Base-by-base conservation (phyloP, 2,329 filamentous ascomycete genomes). In the Plectosphaerella cucumerina region DNA sequence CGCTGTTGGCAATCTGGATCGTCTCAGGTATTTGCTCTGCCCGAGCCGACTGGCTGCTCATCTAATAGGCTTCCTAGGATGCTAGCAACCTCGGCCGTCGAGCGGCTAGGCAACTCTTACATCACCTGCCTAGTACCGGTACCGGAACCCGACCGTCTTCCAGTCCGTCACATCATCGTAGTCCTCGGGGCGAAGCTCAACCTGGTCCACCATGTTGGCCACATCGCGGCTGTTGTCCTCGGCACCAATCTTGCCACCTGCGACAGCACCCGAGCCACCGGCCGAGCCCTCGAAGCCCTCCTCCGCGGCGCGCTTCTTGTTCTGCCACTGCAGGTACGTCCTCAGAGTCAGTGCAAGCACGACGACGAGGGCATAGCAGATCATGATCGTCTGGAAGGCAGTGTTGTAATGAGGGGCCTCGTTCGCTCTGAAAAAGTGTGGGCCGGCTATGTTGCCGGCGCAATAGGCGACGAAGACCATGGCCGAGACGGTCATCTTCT, bases 121-220 rank as follows among this genome's bases (percentile, higher is more conserved):
- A 31, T 9, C 26, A 31, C 26, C 26, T 31, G 26, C 26, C 14
- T 41, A 47, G 31, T 47, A 59, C 23, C 81, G 73, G 63, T 85
- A 85, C 41, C 80, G 73, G 54, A 85, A 85, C 0, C 81, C 82
- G 17, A 73, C 61, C 1, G 73, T 81, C 35, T 82, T 73, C 76
- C 78, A 82, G 58, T 85, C 82, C 2, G 82, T 84, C 3, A 78
- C 63, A 61, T 85, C 80, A 18, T 82, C 78, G 51, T 80, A 78
- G 52, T 78, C 75, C 49, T 73, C 70, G 0, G 71, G 66, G 17
- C 66, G 62, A 20, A 77, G 58, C 46, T 70, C 66, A 0, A 72
- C 61, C 26, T 64, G 64, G 11, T 60, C 59, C n/a, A 68, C 63
- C n/a, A 60, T 63, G 37, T 64, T 63, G 2, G 60, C 60, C 5